Base-by-base conservation (phyloP, 2,329 filamentous ascomycete genomes). In the Chaetomium strumarium region DNA sequence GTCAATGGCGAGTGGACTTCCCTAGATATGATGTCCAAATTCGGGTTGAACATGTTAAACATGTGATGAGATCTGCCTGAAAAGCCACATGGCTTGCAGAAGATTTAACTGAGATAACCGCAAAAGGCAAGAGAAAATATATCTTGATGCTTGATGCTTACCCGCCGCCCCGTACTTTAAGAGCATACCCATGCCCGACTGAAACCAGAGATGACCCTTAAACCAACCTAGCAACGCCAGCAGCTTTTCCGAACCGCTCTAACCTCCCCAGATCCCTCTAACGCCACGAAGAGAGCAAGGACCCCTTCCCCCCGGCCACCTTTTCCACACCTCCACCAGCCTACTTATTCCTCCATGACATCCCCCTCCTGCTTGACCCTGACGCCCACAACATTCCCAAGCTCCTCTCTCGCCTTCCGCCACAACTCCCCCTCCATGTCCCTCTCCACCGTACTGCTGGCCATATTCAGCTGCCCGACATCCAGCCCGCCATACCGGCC, bases 391-490 rank as follows among this genome's bases (percentile, higher is more conserved):
- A 74, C 49, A 20, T 64, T 64, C 56, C 74, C 75, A 38, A 87
- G 65, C 56, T 86, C 76, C 42, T 69, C 70, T 60, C 75, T 79
- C 38, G 81, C 78, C 59, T 79, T 77, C 33, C 74, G 76, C 82
- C 92, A 86, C 41, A 95, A 72, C 70, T 96, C 89, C 2, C 81
- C 80, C 65, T 95, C 90, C 77, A 92, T 93, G 58, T 89, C 86
- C 62, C 84, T 81, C 52, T 88, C 88, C 19, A 95, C 87, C 57
- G 85, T 85, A 58, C 88, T 86, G 56, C 88, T 89, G 52, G 89
- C 80, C 63, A 88, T 91, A 66, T 96, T 97, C 62, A 97, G 70
- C 81, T 88, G 92, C 31, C 91, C 91, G 13, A 95, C 85, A 65
- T 96, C 91, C 49, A 96, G 74, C 29, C 72, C 73, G 10, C 79